Evolutionary conservation across 176 grass and related monocot species (phyloP), one percentile per base, ranked within the genome.

Genomic region (Zea mays): DNA sequence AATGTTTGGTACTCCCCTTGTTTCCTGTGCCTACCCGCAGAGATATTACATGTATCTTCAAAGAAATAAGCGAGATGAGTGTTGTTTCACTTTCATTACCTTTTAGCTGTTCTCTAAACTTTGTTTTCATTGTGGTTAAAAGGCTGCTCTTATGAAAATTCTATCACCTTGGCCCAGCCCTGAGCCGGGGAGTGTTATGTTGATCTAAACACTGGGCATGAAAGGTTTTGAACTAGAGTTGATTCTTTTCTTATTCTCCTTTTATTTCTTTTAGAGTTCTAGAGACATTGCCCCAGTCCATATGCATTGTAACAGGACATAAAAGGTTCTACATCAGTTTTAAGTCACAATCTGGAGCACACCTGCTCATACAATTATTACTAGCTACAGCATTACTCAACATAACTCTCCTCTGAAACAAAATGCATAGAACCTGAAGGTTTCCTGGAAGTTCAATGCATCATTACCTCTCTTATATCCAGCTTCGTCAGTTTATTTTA

Each of bases 11-110:
- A 16, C 16, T 72, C 44, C 37, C 62, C 13, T 84, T 71, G 49
- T 78, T 62, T 46, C 49, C 73, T 66, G 65, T 42, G 40, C 56
- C 68, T 46, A 69, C 74, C 62, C 5, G 45, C 48, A 78, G 64
- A 78, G 20, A 64, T 57, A 10, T 83, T 42, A 43, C n/a, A 17
- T 76, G 15, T 71, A 71, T 70, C 62, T 76, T 63, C 34, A 77
- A 63, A 73, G 17, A 72, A 55, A 35, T 63, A 38, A 19, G 37
- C 9, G 7, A 46, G 56, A 36, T 62, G 21, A 75, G 2, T 45
- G 41, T 55, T 11, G 35, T 76, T 71, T 70, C 17, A 54, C 52
- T 62, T 76, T 76, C 49, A 46, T 69, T n/a, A 15, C 12, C 39
- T 43, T 75, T 40, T 40, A 51, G 73, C 10, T 63, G 34, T 37